These are phyloP conservation scores for Logfia minima DNA, from an alignment of 129 eudicot genomes.

Conservation along the genomic window DNA sequence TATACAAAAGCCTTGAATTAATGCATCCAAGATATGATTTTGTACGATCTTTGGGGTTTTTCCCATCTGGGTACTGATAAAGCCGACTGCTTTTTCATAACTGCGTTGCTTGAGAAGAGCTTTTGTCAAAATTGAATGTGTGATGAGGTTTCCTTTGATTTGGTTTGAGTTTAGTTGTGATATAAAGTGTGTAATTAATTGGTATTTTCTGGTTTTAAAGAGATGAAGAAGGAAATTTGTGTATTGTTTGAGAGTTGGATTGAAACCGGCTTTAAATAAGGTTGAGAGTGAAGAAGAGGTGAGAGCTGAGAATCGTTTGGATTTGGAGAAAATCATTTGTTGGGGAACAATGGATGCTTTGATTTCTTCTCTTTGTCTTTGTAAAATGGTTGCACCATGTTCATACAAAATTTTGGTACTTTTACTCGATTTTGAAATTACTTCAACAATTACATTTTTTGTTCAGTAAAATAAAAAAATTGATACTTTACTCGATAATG, in stretches of 20 bases:
- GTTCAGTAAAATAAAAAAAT: too few species aligned
- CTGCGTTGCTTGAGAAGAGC: conserved; percentile 43
- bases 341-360: background rate
- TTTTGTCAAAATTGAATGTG: conserved; percentile 42
- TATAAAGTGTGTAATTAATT: conserved; percentile 40
- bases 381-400: background rate
- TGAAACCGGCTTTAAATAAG: conserved; percentile 48
- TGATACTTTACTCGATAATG: too few species aligned
- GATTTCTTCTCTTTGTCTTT: background rate
- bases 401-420: too few species aligned
- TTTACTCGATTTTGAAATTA: too few species aligned
- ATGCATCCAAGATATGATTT: conserved; percentile 45
- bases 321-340: background rate
- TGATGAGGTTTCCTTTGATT: conserved; percentile 33
- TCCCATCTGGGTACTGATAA: conserved; percentile 44
- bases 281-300: conserved; percentile 36
- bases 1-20: conserved; percentile 48
- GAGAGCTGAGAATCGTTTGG: background rate
- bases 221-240: conserved; percentile 44
- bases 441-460: too few species aligned
- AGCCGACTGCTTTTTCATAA: conserved; percentile 43
- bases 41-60: conserved; percentile 25
- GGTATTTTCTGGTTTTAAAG: conserved; percentile 38
- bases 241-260: conserved; percentile 42
- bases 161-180: conserved; percentile 63